These are phyloP conservation scores for Aspergillus carlsbadensis DNA, from an alignment of 495 filamentous ascomycete genomes.

Conservation along the genomic window DNA sequence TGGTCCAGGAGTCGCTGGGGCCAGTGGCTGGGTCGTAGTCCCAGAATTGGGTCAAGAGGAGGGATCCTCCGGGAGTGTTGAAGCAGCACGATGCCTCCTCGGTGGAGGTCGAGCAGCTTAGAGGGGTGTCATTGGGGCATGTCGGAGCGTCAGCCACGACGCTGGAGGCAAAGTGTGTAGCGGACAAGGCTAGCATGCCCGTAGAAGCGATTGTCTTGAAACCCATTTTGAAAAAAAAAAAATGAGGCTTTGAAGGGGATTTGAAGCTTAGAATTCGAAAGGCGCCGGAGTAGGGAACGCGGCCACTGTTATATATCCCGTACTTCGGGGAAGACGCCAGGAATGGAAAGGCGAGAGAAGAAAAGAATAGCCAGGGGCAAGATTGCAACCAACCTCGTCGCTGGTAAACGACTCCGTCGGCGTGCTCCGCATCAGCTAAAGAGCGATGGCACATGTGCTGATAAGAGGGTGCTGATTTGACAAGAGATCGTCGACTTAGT, in stretches of 20 bases:
- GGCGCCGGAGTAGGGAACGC: not conserved
- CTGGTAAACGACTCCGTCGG: not conserved
- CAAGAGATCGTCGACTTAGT: slow-evolving; percentile 2
- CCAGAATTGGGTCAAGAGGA: slow-evolving; percentile 83
- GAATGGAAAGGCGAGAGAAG: slow-evolving; percentile 2
- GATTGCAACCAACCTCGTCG: not conserved
- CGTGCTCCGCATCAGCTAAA: slow-evolving; percentile 7
- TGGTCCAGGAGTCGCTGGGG: slow-evolving; percentile 73
- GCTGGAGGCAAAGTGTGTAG: slow-evolving; percentile 20
- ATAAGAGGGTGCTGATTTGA: slow-evolving; percentile 37
- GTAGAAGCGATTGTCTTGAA: slow-evolving; percentile 16
- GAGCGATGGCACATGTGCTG: slow-evolving; percentile 33
- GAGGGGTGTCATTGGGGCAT: slow-evolving; percentile 29
- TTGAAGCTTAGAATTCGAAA: not conserved
- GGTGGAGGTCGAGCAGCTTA: slow-evolving; percentile 40
- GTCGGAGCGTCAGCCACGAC: slow-evolving; percentile 24
- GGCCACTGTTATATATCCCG: slow-evolving; percentile 8
- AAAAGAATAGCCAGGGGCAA: not conserved
- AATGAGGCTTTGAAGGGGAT: not conserved
- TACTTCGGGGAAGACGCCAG: not conserved
- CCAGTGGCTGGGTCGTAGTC: slow-evolving; percentile 64
- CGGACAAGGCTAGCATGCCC: slow-evolving; percentile 31
- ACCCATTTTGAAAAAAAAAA: slow-evolving; percentile 17
- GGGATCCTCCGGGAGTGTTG: slow-evolving; percentile 68
- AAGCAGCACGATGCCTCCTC: slow-evolving; percentile 64